Evolutionary conservation across 2,329 filamentous ascomycete species (phyloP), one percentile per base, ranked within the genome.

Genomic region (Penicillium corylophilum): DNA sequence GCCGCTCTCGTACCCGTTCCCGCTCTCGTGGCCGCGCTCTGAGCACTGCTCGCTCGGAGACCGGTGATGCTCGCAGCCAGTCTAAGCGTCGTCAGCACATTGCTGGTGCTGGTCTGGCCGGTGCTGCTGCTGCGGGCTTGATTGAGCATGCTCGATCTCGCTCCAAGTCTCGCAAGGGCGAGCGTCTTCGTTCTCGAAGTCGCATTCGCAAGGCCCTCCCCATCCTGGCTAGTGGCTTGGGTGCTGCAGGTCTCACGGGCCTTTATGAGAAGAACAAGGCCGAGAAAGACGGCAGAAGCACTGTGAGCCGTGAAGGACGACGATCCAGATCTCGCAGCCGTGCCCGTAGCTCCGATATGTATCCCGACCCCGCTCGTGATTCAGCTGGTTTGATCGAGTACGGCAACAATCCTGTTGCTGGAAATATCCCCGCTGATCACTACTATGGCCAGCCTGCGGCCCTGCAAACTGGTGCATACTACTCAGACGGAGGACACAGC

Each of bases 211-310:
- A 80, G 55, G 82, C 81, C 43, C 74, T 83, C 5, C 83, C 83
- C 1, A 80, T 86, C 48, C 78, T 81, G 59, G 83, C 81, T 36
- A 82, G 82, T 46, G 83, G 83, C 44, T 70, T 84, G 13, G 80
- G 81, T 41, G 82, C 81, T 57, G 84, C 84, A 36, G 84, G 82
- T 13, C 73, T 83, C 28, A 81, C 83, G 51, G 81, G 81, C 22
- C 66, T 86, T 15, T 86, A 85, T 61, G 84, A 86, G 68, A 83
- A 79, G 61, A 80, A 79, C 54, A 84, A 85, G 68, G 80, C 77
- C 36, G 82, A 81, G 65, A 82, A 82, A 61, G 79, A 81, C 50
- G 75, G 73, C 16, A 79, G 78, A 63, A 75, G 77, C 53, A 68
- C 75, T 4, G 52, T 51, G n/a, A 72, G 63, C 67, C 64, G 61